Percentiles rank a stretch among this genome's conserved stretches.
phyloP scores from a whole-genome alignment of 2,329 filamentous ascomycete genomes.

The Conoideocrella luteorostrata region DNA sequence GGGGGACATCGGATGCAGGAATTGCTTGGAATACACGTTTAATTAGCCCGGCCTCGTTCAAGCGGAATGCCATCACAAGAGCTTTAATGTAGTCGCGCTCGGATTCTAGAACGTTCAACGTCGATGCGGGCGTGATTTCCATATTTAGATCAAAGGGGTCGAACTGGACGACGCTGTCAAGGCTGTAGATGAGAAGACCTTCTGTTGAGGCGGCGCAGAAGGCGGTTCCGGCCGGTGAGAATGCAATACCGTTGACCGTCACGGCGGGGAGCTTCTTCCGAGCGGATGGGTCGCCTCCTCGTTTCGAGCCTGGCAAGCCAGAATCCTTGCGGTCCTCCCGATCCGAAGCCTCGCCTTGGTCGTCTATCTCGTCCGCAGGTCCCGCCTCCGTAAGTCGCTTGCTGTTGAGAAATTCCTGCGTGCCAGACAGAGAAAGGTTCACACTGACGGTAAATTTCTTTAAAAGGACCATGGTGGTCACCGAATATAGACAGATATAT shows the following conservation, averaged over 20 bases:
- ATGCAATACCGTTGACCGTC: constrained; percentile 75
- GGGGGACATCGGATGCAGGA: constrained; percentile 65
- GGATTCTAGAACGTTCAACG: constrained; percentile 58
- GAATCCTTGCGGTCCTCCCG: constrained; percentile 76
- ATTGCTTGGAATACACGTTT: constrained; percentile 80
- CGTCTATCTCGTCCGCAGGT: constrained; percentile 76
- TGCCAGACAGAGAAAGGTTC: constrained; percentile 92
- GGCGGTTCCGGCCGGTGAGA: constrained; percentile 79
- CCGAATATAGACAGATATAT: constrained; percentile 97
- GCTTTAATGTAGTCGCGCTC: constrained; percentile 84
- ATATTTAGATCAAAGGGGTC: constrained; percentile 96
- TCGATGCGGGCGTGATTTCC: constrained; percentile 82
- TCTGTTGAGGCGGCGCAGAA: constrained; percentile 96
- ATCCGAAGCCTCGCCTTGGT: constrained; percentile 82
- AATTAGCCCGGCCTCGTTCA: constrained; percentile 79
- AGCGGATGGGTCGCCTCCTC: constrained; percentile 73
- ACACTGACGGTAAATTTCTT: constrained; percentile 95
- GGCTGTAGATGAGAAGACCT: constrained; percentile 85
- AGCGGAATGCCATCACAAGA: constrained; percentile 91
- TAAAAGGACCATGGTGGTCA: constrained; percentile 80
- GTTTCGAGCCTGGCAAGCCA: constrained; percentile 76
- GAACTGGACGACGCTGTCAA: constrained; percentile 79
- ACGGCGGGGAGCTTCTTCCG: constrained; percentile 75
- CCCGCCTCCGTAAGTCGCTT: constrained; percentile 86
- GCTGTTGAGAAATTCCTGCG: constrained; percentile 95